Evolutionary conservation across 2,329 filamentous ascomycete genomes (phyloP), one percentile per base, ranked within the genome.

Genomic region (Chalara sp.): DNA sequence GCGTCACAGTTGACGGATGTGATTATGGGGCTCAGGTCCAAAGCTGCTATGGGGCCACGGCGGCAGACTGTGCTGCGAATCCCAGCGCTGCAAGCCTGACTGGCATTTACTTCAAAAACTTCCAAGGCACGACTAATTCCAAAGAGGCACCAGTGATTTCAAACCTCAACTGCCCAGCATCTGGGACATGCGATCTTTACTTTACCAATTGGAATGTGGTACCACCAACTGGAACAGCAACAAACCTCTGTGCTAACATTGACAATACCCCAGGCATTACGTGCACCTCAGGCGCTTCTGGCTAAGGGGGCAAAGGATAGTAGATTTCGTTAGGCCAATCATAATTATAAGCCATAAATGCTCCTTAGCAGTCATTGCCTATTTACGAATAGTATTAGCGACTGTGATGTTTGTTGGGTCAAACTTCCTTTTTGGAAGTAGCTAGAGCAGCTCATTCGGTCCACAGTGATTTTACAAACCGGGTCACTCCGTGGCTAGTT

Each of bases 1-100:
- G 61, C 13, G 61, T 75, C 13, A 65, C 61, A 1, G 66, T 72
- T 5, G 55, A 67, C 1, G 61, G 64, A 10, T 68, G 64, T 49
- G 70, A 72, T 49, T 73, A 73, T 53, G 72, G 70, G 4, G 65
- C 72, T 55, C 71, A 73, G 53, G 70, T 75, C n/a, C 67, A 72
- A 56, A 72, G 66, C 49, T 74, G 71, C 52, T 75, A 73, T 51
- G 63, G 61, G 21, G 66, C 67, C 29, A 61, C 68, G 21, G 60
- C 50, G 0, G 52, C 52, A 6, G 71, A 72, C 48, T 73, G 71
- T 51, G 53, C 58, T 2, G 52, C 60, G 0, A 57, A 67, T 47
- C 68, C 68, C 2, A 65, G 66, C 5, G 63, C 62, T 33, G 67
- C 68, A 1, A 52, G 59, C 3, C 52, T 72, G 32, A 65, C 61